A percentile compares a stretch with the other conserved stretches of the same genome.
phyloP scores from a whole-genome alignment of 495 filamentous ascomycete genomes.

The Tuber melanosporum region DNA sequence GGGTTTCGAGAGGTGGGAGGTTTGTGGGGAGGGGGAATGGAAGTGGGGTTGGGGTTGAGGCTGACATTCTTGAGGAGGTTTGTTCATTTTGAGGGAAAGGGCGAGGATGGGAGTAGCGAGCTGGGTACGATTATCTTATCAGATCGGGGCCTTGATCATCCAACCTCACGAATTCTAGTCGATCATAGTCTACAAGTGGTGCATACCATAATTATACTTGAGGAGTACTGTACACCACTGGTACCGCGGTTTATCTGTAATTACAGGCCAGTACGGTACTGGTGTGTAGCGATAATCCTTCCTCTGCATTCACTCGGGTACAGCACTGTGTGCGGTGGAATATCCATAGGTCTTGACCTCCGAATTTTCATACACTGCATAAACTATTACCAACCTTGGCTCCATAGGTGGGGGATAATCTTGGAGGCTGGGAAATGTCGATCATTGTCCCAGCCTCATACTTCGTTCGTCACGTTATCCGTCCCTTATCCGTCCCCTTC shows the following conservation, averaged over 20 bases:
- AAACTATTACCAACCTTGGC: not conserved
- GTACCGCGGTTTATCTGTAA: too few relatives aligned
- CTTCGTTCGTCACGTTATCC: not conserved
- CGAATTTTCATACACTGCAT: not conserved
- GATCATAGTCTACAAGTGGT: not conserved
- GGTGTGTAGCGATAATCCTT: too few relatives aligned
- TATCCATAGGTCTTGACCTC: not conserved
- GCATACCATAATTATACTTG: not conserved
- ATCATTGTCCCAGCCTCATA: not conserved
- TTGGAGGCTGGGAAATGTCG: not conserved
- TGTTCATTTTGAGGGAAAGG: constrained; percentile 1
- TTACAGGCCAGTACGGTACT: too few relatives aligned
- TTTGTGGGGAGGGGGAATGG: constrained; percentile 57
- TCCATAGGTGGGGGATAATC: not conserved
- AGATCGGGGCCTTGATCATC: not conserved
- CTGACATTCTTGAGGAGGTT: not conserved
- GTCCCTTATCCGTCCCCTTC: not conserved
- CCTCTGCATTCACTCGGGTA: too few relatives aligned
- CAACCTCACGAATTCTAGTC: not conserved
- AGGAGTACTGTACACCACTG: not conserved
- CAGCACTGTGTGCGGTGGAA: not conserved
- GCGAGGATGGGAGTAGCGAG: not conserved
- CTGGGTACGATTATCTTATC: not conserved
- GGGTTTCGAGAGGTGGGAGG: constrained; percentile 62
- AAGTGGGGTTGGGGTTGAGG: constrained; percentile 48